Evolutionary conservation across 345 rosid species (phyloP), one percentile per base, ranked within the genome.

Genomic region (Populus euphratica): DNA sequence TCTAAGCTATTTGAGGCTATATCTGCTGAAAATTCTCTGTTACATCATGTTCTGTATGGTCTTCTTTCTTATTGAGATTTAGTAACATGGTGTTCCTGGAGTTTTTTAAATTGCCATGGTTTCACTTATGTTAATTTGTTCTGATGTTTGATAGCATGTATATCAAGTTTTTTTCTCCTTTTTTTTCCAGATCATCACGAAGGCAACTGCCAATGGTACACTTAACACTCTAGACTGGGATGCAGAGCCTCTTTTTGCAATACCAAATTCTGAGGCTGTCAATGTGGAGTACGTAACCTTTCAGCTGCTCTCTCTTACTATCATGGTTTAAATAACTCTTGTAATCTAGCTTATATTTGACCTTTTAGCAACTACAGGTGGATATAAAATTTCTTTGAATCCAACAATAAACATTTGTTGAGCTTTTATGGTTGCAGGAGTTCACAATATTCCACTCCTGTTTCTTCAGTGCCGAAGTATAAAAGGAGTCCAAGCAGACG

Each of bases 221-320:
- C 88, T 94, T 54, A 35, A 83, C 78, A 88, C 91, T 5, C 89
- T 86, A 67, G 96, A 94, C 77, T 94, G 97, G 97, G 97, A 94
- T 83, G 82, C 67, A 38, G 94, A 92, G 86, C 93, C 98, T 75
- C 92, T 94, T 80, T 92, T 87, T 80, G 81, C 90, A 52, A 81
- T 92, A 73, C 87, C 89, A 36, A 83, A 81, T 68, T 54, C 80
- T 67, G 86, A 85, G 79, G 59, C 80, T 69, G 78, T 76, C 69
- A 78, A 78, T 71, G 81, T 85, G 67, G 94, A 85, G 98, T 94
- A 91, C 68, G 91, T 43, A 47, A 23, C 75, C 66, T 70, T 72
- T 63, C 74, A 49, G 23, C 75, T n/a, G 73, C 81, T 67, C 20
- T 44, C 38, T 33, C 39, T 36, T 21, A 67, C 59, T 47, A 8